Base-by-base conservation (phyloP, 257 asterid genomes). In the Fraxinus excelsior region DNA sequence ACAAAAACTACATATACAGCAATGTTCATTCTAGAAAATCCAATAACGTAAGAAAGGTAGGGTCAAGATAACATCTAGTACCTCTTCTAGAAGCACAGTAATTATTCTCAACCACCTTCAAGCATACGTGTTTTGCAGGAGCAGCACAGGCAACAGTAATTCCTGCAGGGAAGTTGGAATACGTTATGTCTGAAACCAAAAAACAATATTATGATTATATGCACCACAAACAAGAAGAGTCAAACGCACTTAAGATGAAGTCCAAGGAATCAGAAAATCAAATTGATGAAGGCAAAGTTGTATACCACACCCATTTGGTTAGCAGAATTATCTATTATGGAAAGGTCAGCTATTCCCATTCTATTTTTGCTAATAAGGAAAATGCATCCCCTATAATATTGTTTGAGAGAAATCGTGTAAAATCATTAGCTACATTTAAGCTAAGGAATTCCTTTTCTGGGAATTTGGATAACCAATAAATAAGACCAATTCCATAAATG, bases 1-100 rank as follows among this genome's bases (percentile, higher is more conserved):
- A 65, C 31, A 28, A 28, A 62, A 80, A 16, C 58, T 12, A 53
- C 49, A 51, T 56, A 64, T 72, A 32, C 65, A 53, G 34, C 3
- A 75, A 74, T 13, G 68, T 42, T 53, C 80, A 64, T 71, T 35
- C 58, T 19, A 67, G 37, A 80, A 77, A 75, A 56, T 67, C 9
- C 37, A 64, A 26, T 67, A 35, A 49, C 56, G 65, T n/a, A 73
- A 58, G 76, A 74, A 65, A 80, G 58, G 18, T 21, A 53, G 70
- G 78, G n/a, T 29, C 72, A 80, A 69, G 67, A 71, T 68, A 49
- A 19, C 62, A 32, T 12, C 69, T 35, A 10, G 19, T 88, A 94
- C 98, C 98, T 82, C 96, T 91, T 81, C 96, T 90, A 74, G 98
- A 95, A 80, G 98, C 89, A 77, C 99, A 95, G 75, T 89, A 93